Base-by-base conservation (phyloP, 768 basidiomycete species). In the Fomitopsis pulvina region DNA sequence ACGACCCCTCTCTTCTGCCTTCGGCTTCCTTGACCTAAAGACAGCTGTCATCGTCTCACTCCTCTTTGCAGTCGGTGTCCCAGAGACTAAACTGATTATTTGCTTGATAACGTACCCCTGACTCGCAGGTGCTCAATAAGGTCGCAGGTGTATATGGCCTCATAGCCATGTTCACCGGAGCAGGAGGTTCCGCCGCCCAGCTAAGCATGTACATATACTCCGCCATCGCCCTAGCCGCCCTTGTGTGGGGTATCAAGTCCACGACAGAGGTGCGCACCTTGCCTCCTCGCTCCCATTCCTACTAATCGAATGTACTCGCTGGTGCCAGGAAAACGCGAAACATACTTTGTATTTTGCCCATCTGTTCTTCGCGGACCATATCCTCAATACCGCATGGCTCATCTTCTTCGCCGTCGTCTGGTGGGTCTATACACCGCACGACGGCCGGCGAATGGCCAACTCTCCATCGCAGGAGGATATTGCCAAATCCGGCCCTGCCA, bases 61-160 rank as follows among this genome's bases (percentile, higher is more conserved):
- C 21, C 77, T 95, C 42, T 97, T 99, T 59, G 90, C 88, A 11
- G 89, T 96, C 56, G 55, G 88, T 76, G 25, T 51, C 43, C 37
- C 51, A 16, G n/a, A 24, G 38, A 21, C 8, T 20, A 25, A 8
- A 37, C 18, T 24, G 41, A 20, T 29, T 27, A 25, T 6, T 6
- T 29, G 25, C 39, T 14, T 24, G 46, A 49, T 22, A 39, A 45
- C 29, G 16, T 25, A 6, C 5, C 5, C 30, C 38, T 44, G 18
- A 8, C 45, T 53, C 57, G 32, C 60, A 89, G 88, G 70, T 92
- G 47, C 73, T 99, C 57, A 99, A 99, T 78, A 99, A 99, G 71
- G 95, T 94, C 44, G 94, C 96, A 18, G 95, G 96, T 45, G 80
- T 97, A 8, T 99, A 98, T 64, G 96, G 96, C 48, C 79, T 99